These are phyloP conservation scores for Bruguiera parviflora DNA, from an alignment of 345 rosid species.

Conservation along the genomic window DNA sequence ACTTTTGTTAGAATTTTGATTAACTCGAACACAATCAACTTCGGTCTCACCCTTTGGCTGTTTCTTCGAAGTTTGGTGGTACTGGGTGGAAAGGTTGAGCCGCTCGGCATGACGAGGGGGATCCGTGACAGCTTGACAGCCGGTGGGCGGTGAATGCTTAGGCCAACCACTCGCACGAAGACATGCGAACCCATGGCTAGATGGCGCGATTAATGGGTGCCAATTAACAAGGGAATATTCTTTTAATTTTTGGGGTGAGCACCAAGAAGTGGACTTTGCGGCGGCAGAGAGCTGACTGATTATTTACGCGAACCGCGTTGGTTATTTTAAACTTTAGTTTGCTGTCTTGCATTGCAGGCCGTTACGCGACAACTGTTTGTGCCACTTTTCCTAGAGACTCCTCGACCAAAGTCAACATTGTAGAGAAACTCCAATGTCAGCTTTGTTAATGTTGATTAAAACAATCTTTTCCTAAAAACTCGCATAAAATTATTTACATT, in stretches of 20 bases:
- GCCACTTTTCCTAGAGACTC: no score
- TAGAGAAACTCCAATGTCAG: no score
- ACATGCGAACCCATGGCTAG: slow-evolving; percentile 43
- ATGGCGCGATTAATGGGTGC: slow-evolving; percentile 23
- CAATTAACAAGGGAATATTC: background rate
- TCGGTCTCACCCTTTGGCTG: no score
- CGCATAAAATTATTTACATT: no score
- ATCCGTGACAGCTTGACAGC: slow-evolving; percentile 27
- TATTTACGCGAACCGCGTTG: slow-evolving; percentile 11
- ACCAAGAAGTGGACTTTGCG: slow-evolving; percentile 10
- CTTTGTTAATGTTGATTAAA: no score
- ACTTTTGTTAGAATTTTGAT: no score
- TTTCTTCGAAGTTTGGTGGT: no score
- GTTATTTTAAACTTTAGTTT: background rate
- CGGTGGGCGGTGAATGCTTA: slow-evolving; percentile 28
- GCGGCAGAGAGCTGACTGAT: slow-evolving; percentile 2
- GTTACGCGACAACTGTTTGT: no score
- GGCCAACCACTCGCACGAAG: slow-evolving; percentile 33
- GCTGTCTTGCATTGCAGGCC: no score
- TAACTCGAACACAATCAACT: no score
- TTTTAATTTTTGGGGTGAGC: background rate
- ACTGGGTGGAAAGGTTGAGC: background rate
- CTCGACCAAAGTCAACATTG: no score
- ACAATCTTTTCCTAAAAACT: no score
- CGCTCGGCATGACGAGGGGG: slow-evolving; percentile 30